Evolutionary conservation across 768 basidiomycete species (phyloP), one percentile per base, ranked within the genome.

Genomic region (Kwoniella sp.): DNA sequence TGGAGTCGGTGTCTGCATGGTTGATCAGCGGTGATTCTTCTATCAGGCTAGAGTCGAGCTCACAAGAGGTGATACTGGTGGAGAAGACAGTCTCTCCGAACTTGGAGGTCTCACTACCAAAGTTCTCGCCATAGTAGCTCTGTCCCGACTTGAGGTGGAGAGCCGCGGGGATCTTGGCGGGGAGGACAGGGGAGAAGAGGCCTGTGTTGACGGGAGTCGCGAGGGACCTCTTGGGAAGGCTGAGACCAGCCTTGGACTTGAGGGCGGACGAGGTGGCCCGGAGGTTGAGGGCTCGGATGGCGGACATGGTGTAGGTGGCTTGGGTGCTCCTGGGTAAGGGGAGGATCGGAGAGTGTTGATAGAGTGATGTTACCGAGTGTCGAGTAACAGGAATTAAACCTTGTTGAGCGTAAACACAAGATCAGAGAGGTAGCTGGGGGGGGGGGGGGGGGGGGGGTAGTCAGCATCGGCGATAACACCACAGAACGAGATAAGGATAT

Each of bases 21-120:
- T 5, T 6, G 34, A 15, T 6, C 15, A 36, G 5, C 15, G 7
- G 40, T 34, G 33, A 7, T 32, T 32, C 22, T 29, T 32, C 26
- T 17, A 17, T 8, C 39, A 15, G 25, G n/a, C 15, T 55, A 15
- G 20, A 28, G 19, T 15, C 33, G 31, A 8, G 79, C 87, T 63
- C 57, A 90, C 91, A 99, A 33, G 91, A 95, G 0, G 95, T 99
- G 73, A 99, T 99, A 36, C 90, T 92, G 27, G 95, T 99, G 12
- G 90, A 93, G 76, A 99, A 99, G 25, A 99, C 95, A 1, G 93
- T 95, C 79, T 99, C 95, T 46, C 95, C 95, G 76, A 82, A 98
- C 47, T 84, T 82, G 69, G 88, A 90, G 66, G 79, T 84, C 37
- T 84, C 83, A 22, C 87, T 84, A 59, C 95, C 95, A 73, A 99